A percentile compares a stretch with the other conserved stretches of the same genome.
Conservation (phyloP, 2,329 filamentous ascomycete species). For the Sporothrix brunneoviolacea region DNA sequence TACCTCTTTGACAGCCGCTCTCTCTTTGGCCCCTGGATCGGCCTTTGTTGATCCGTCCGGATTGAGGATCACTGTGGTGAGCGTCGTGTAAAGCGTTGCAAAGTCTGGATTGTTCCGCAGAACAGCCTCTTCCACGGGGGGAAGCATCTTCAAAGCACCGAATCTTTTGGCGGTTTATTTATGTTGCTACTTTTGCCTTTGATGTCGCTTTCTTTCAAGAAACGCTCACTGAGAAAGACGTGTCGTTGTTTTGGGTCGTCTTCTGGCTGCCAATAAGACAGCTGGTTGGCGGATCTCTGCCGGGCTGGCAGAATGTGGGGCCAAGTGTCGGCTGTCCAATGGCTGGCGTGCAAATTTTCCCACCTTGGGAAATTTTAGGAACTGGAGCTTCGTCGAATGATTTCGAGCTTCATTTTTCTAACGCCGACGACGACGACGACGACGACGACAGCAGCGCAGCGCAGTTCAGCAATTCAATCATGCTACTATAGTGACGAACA, state of each 20-base stretch:
- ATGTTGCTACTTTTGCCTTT: no score
- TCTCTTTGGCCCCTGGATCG: conserved; percentile 43
- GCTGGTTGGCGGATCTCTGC: background rate
- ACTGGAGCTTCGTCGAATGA: no score
- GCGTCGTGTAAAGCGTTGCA: conserved; percentile 48
- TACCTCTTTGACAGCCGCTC: conserved; percentile 45
- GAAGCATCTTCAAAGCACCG: conserved; percentile 44
- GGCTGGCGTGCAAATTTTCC: background rate
- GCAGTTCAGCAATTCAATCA: no score
- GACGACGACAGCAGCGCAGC: background rate
- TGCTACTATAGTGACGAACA: no score
- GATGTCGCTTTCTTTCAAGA: no score
- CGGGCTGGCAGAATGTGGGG: conserved; percentile 7
- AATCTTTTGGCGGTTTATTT: no score
- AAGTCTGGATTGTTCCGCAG: conserved; percentile 54
- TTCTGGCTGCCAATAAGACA: no score
- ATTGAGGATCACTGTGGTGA: conserved; percentile 49
- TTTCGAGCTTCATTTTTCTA: background rate
- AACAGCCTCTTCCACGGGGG: conserved; percentile 49
- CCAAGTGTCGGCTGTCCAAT: background rate
- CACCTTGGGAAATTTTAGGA: conserved; percentile 12
- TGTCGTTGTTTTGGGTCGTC: no score
- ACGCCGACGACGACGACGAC: background rate
- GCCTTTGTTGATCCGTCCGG: conserved; percentile 51
- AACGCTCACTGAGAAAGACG: no score